Evolutionary conservation across 2,329 filamentous ascomycete genomes (phyloP).

Genomic region (Chaetomiaceae sp.): DNA sequence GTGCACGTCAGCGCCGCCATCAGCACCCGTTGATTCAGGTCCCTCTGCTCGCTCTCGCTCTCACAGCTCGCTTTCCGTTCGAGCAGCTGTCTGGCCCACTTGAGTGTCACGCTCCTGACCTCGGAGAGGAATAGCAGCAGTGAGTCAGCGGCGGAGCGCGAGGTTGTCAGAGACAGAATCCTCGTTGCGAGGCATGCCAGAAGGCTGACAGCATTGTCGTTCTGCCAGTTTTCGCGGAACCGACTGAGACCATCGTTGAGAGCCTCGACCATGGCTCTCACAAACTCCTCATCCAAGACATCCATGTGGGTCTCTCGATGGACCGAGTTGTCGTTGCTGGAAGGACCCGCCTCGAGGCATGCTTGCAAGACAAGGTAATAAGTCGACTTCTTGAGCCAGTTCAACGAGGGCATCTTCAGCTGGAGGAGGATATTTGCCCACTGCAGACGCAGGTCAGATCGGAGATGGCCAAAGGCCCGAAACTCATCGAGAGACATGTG

Average conservation of each 20-base stretch:
- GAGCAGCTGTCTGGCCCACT: not conserved
- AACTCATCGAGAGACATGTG: not conserved
- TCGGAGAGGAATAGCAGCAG: not conserved
- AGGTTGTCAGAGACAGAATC: not conserved
- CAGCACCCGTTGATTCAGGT: not conserved
- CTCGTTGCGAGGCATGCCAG: not conserved
- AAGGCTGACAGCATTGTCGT: not conserved
- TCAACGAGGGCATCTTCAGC: not conserved
- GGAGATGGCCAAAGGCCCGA: not conserved
- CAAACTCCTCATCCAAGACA: not conserved
- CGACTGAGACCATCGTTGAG: not conserved
- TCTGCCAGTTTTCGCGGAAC: not conserved
- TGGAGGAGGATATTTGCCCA: not conserved
- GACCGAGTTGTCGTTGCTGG: not conserved
- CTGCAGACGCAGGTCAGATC: not conserved
- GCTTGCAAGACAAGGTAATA: not conserved
- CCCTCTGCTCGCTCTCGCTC: not conserved
- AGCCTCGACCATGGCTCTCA: not conserved
- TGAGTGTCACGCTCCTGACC: not conserved
- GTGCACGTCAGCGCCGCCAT: not conserved
- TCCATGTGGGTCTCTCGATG: not conserved
- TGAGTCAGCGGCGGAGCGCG: not conserved
- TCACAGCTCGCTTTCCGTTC: not conserved
- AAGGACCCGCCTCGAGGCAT: not conserved
- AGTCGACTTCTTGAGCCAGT: not conserved